Evolutionary conservation across 805 yeast genomes (phyloP).

Genomic region (Nakazawaea sp.): DNA sequence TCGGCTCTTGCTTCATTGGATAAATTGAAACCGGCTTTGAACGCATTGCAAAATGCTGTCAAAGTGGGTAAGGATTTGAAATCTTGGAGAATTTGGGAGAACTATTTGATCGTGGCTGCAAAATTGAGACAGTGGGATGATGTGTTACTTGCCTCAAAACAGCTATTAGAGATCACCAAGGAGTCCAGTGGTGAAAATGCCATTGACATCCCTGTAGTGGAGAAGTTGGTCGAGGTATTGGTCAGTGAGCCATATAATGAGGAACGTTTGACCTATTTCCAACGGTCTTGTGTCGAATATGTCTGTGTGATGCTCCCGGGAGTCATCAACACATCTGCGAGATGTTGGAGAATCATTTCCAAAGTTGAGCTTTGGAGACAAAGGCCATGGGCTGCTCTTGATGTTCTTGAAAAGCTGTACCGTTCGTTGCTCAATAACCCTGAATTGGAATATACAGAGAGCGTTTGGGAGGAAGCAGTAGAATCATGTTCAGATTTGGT

Average conservation of each 20-base stretch:
- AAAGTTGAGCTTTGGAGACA: constrained; percentile 81
- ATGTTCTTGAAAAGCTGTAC: constrained; percentile 80
- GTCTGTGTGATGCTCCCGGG: constrained; percentile 63
- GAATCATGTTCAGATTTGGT: constrained; percentile 72
- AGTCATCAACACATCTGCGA: constrained; percentile 57
- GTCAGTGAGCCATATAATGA: constrained; percentile 39
- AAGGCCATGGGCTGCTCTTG: constrained; percentile 83
- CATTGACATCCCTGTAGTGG: constrained; percentile 70
- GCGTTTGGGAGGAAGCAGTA: constrained; percentile 71
- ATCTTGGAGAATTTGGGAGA: constrained; percentile 90
- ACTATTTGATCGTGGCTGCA: constrained; percentile 74
- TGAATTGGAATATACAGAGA: constrained; percentile 53
- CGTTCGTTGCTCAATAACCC: constrained; percentile 64
- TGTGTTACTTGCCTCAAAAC: constrained; percentile 68
- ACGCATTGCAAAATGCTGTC: constrained; percentile 77
- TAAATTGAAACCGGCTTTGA: constrained; percentile 72
- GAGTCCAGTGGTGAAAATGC: constrained; percentile 55
- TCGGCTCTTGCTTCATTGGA: constrained; percentile 63
- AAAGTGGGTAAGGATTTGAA: constrained; percentile 58
- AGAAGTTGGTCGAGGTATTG: constrained; percentile 62
- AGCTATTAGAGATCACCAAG: constrained; percentile 50
- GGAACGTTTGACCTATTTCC: constrained; percentile 49
- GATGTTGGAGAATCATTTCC: constrained; percentile 81
- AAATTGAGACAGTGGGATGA: constrained; percentile 85
- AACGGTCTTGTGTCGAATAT: constrained; percentile 61